These are phyloP conservation scores for Rhynchospora breviuscula DNA, from an alignment of 176 grass and related monocot genomes.

Conservation along the genomic window DNA sequence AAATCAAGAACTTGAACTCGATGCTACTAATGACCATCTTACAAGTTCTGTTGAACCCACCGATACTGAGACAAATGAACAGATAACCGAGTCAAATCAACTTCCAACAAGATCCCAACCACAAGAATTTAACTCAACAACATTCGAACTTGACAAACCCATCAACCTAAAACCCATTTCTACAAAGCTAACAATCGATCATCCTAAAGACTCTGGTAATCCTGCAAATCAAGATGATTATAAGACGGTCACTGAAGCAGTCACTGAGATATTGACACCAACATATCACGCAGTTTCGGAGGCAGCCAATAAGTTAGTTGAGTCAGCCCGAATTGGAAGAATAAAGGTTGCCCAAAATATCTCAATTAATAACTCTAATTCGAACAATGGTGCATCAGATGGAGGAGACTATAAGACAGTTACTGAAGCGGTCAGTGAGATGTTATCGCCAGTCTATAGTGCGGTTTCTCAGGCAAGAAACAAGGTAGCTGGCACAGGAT, in stretches of 20 bases:
- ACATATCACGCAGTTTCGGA: constrained; percentile 25
- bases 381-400: background rate
- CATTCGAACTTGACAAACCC: background rate
- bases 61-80: background rate
- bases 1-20: background rate
- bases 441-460: constrained; percentile 8
- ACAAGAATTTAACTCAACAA: background rate
- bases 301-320: constrained; percentile 30
- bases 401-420: constrained; percentile 10
- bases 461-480: background rate
- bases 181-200: background rate
- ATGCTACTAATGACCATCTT: background rate
- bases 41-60: background rate
- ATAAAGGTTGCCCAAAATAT: background rate
- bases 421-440: constrained; percentile 5
- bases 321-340: constrained; percentile 15
- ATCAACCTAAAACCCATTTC: constrained; percentile 16
- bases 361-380: background rate
- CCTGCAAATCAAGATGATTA: constrained; percentile 4
- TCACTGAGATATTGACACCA: constrained; percentile 27
- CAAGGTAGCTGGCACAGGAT: background rate
- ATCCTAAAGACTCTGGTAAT: background rate
- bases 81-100: background rate
- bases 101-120: background rate
- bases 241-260: constrained; percentile 25